A percentile compares a stretch with the other conserved stretches of the same genome.
phyloP scores from a whole-genome alignment of 768 basidiomycete species.

The Podaxis rugospora region DNA sequence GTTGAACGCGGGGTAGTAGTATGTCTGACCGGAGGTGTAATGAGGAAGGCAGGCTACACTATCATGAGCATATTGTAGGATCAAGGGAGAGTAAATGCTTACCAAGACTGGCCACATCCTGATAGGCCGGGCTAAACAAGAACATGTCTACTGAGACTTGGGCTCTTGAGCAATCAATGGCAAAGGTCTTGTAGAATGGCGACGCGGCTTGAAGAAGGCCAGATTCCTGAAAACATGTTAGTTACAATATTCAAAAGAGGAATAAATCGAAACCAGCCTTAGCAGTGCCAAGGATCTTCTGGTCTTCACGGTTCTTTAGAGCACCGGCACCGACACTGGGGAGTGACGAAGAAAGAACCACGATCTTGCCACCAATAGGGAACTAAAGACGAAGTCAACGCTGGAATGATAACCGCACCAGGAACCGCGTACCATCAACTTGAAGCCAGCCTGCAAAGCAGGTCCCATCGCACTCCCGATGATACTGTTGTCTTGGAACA shows the following conservation, averaged over 20 bases:
- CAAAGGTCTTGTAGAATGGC: conserved; percentile 97
- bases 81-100: conserved; percentile 14
- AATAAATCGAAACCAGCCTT: conserved; percentile 48
- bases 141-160: conserved; percentile 99
- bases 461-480: conserved; percentile 94
- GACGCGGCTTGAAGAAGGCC: conserved; percentile 89
- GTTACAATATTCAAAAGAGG: neutral
- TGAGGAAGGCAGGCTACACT: conserved; percentile 83
- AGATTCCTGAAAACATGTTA: conserved; percentile 60
- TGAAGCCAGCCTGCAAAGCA: conserved; percentile 93
- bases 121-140: conserved; percentile 90
- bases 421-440: conserved; percentile 66
- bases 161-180: conserved; percentile 95
- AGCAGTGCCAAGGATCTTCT: conserved; percentile 90
- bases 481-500: conserved; percentile 76
- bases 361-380: conserved; percentile 92
- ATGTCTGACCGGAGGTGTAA: conserved; percentile 97
- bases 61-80: neutral
- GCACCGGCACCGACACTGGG: conserved; percentile 88
- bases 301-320: conserved; percentile 94
- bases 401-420: neutral
- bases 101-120: conserved; percentile 94
- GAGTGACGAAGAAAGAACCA: conserved; percentile 79
- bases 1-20: conserved; percentile 98
- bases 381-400: conserved; percentile 39